Conservation (phyloP, 192 early-diverging fungal genomes). For the Linnemannia hyalina region DNA sequence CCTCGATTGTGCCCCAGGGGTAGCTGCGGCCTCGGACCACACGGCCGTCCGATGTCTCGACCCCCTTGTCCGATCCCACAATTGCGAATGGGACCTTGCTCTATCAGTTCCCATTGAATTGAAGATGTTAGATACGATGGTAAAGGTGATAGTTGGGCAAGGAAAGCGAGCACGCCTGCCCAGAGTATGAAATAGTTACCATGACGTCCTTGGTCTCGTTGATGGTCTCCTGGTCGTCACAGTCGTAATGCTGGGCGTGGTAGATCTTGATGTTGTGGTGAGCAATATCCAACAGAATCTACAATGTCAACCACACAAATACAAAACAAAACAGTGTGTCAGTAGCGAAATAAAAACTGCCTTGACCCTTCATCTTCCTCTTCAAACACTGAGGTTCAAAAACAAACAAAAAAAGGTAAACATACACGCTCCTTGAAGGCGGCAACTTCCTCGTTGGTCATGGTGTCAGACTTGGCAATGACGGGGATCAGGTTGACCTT, state of each 20-base stretch:
- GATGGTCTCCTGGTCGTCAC: conserved; percentile 85
- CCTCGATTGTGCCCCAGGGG: conserved; percentile 96
- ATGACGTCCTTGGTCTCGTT: conserved; percentile 87
- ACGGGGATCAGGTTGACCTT: conserved; percentile 92
- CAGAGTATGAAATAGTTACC: conserved; percentile 33
- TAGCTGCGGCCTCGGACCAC: conserved; percentile 90
- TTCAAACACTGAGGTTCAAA: not conserved
- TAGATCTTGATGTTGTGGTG: conserved; percentile 91
- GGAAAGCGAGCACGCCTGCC: no score
- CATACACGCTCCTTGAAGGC: conserved; percentile 84
- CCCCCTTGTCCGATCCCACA: conserved; percentile 90
- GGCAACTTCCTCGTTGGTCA: conserved; percentile 84
- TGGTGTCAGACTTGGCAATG: conserved; percentile 92
- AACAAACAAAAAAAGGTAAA: conserved; percentile 48
- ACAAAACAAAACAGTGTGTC: conserved; percentile 12
- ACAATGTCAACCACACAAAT: conserved; percentile 26
- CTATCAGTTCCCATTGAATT: conserved; percentile 46
- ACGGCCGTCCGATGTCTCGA: conserved; percentile 86
- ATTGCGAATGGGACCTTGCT: conserved; percentile 97
- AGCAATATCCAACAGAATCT: conserved; percentile 84
- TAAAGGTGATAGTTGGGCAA: no score
- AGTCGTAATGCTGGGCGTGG: conserved; percentile 85
- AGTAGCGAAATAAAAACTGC: not conserved
- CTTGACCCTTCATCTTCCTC: not conserved
- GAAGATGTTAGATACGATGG: not conserved